Evolutionary conservation across 305 asterid species (phyloP).

Genomic region (Solanum aculeatissimum): DNA sequence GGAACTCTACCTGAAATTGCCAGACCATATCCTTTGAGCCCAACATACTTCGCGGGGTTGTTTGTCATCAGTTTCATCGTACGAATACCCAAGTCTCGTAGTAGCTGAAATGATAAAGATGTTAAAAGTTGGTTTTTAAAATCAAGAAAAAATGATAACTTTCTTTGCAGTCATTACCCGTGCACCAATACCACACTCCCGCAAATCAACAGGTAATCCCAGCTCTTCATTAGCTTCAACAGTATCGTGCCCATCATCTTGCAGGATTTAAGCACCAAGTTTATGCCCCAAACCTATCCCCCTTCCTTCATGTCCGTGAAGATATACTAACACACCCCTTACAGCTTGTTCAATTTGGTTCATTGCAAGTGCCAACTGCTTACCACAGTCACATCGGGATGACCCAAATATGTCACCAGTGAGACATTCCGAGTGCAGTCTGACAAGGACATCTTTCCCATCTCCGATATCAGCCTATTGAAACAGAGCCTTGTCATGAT

Average conservation of each 20-base stretch:
- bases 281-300: conserved; percentile 26
- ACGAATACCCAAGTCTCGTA: conserved; percentile 25
- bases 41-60: conserved; percentile 27
- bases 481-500: not conserved
- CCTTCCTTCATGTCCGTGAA: conserved; percentile 24
- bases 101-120: conserved; percentile 6
- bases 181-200: conserved; percentile 27
- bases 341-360: conserved; percentile 24
- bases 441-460: conserved; percentile 21
- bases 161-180: conserved; percentile 8
- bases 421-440: conserved; percentile 30
- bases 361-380: conserved; percentile 24
- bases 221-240: conserved; percentile 27
- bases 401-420: conserved; percentile 27
- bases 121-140: not conserved
- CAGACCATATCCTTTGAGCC: conserved; percentile 32
- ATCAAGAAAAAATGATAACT: not conserved
- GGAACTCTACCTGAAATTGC: conserved; percentile 25
- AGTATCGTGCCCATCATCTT: conserved; percentile 19
- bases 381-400: conserved; percentile 24
- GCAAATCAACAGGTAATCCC: conserved; percentile 18
- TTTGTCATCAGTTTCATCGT: conserved; percentile 32
- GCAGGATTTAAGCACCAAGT: conserved; percentile 23
- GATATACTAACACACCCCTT: conserved; percentile 22
- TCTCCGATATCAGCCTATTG: conserved; percentile 22